phyloP scores from a whole-genome alignment of 2,329 filamentous ascomycete genomes.

The Calonectria leucothoes region DNA sequence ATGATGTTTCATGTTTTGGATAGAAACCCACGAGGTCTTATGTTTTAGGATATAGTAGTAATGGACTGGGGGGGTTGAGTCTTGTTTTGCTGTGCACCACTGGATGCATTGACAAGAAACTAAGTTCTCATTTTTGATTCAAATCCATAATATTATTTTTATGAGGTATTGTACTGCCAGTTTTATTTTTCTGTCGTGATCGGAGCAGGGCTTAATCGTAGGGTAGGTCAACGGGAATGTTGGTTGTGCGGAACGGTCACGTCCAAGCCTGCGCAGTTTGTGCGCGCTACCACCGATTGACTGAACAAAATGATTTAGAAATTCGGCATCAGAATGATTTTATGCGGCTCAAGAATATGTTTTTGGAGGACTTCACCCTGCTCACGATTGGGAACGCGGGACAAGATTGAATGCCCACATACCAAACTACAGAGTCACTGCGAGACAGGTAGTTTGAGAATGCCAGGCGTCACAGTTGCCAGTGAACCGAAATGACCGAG shows the following conservation, averaged over 20 bases:
- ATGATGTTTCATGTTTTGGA: background rate
- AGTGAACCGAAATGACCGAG: background rate
- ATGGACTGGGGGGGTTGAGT: background rate
- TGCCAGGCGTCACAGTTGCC: background rate
- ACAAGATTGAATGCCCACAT: background rate
- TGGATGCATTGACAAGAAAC: background rate
- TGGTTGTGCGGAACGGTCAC: background rate
- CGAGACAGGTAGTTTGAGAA: background rate
- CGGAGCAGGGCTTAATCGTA: too few relatives aligned
- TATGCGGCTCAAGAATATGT: too few relatives aligned
- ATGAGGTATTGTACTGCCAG: background rate
- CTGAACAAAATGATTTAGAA: too few relatives aligned
- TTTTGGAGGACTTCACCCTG: background rate
- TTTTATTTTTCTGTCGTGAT: background rate
- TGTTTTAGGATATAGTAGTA: background rate
- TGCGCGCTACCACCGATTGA: background rate
- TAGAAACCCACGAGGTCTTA: background rate
- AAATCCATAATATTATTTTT: too few relatives aligned
- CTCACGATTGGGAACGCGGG: background rate
- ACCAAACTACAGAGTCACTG: background rate
- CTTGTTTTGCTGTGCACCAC: background rate
- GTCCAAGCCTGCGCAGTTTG: too few relatives aligned
- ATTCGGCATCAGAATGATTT: background rate
- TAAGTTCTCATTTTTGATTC: background rate
- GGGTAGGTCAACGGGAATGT: background rate